Evolutionary conservation across 2,329 filamentous ascomycete species (phyloP).

Genomic region (Teratosphaeriaceae sp.): DNA sequence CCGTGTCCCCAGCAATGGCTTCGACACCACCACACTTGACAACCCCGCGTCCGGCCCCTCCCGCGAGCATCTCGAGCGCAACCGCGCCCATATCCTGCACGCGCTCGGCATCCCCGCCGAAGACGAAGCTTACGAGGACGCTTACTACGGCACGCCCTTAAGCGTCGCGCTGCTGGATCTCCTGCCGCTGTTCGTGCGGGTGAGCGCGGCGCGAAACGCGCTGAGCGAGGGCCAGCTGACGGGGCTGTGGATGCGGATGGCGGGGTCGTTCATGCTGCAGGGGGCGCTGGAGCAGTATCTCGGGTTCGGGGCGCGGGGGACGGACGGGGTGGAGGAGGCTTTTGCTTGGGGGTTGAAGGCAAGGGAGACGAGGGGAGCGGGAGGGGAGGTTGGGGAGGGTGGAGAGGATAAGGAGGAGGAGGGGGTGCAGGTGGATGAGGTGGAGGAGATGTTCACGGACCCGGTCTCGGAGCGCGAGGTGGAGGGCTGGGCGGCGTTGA

Average conservation of each 20-base stretch:
- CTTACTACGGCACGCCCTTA: constrained; percentile 30
- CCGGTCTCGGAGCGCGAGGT: constrained; percentile 28
- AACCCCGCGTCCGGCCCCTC: too few relatives aligned
- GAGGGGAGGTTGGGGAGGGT: constrained; percentile 17
- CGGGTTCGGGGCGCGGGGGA: constrained; percentile 30
- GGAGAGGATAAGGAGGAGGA: constrained; percentile 18
- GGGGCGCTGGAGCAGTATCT: constrained; percentile 44
- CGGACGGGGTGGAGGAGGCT: constrained; percentile 35
- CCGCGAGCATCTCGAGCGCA: constrained; percentile 13
- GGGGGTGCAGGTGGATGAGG: constrained; percentile 18
- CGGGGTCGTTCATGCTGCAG: constrained; percentile 44
- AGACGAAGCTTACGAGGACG: constrained; percentile 18
- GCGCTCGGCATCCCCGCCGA: constrained; percentile 17
- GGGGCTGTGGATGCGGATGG: constrained; percentile 38
- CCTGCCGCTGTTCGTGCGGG: constrained; percentile 42
- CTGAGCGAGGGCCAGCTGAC: constrained; percentile 27
- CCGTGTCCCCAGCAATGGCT: constrained; percentile 5
- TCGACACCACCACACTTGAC: constrained; percentile 13
- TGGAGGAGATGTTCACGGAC: constrained; percentile 31
- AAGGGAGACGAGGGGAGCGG: too few relatives aligned
- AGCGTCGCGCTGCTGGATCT: constrained; percentile 34
- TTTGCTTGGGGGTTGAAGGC: constrained; percentile 43
- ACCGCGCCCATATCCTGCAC: constrained; percentile 19
- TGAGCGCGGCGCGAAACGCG: constrained; percentile 36
- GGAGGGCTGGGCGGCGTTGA: constrained; percentile 31